phyloP scores from a whole-genome alignment of 1,284 basidiomycete genomes.

The Coniferiporia sulphurascens region DNA sequence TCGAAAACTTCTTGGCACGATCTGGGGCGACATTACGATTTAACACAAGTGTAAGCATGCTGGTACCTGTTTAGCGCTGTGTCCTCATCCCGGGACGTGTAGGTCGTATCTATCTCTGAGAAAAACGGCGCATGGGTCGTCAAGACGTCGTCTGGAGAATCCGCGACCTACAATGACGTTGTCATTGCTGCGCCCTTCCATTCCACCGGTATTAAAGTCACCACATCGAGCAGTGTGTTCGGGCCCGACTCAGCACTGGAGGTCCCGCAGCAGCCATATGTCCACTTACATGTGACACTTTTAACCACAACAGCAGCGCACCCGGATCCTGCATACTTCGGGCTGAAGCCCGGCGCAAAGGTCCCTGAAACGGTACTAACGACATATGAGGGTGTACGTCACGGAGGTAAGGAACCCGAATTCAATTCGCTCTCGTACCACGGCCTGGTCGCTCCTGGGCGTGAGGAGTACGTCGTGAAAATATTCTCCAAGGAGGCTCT shows the following conservation, averaged over 20 bases:
- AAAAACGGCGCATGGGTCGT: slow-evolving; percentile 18
- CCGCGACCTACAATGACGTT: slow-evolving; percentile 55
- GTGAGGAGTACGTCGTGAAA: slow-evolving; percentile 69
- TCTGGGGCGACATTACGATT: slow-evolving; percentile 69
- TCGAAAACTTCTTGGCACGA: slow-evolving; percentile 72
- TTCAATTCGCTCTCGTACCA: slow-evolving; percentile 93
- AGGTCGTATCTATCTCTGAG: slow-evolving; percentile 18
- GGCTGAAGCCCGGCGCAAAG: slow-evolving; percentile 37
- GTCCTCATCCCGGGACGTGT: slow-evolving; percentile 2
- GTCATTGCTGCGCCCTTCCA: slow-evolving; percentile 78
- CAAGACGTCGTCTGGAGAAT: slow-evolving; percentile 30
- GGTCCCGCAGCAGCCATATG: slow-evolving; percentile 64
- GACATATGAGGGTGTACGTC: slow-evolving; percentile 51
- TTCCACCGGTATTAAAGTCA: slow-evolving; percentile 51
- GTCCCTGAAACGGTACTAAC: slow-evolving; percentile 75
- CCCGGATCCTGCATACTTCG: slow-evolving; percentile 72
- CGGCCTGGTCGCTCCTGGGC: slow-evolving; percentile 39
- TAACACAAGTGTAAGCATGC: slow-evolving; percentile 53
- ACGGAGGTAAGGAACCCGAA: slow-evolving; percentile 55
- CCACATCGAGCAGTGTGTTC: slow-evolving; percentile 23
- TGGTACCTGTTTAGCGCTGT: slow-evolving; percentile 2
- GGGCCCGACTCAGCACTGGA: slow-evolving; percentile 30
- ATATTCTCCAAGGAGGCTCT: slow-evolving; percentile 76
- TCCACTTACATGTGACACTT: slow-evolving; percentile 86
- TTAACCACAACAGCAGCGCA: slow-evolving; percentile 69